Evolutionary conservation across 2,329 filamentous ascomycete species (phyloP).

Genomic region (Bipolaris oryzae): DNA sequence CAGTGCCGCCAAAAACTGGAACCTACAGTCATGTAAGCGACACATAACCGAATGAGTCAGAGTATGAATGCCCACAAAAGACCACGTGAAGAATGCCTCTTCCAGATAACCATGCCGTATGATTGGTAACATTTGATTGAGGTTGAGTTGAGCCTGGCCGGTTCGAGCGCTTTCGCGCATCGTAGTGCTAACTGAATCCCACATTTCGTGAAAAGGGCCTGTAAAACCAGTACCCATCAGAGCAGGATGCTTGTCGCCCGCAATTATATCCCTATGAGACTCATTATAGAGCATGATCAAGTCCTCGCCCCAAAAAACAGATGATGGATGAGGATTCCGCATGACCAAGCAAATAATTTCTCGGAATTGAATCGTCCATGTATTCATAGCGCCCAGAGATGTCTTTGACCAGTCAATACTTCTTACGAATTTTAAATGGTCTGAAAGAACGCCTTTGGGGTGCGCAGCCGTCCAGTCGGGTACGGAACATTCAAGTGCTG

Average conservation of each 20-base stretch:
- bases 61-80: slow-evolving; percentile 29
- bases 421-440: slow-evolving; percentile 47
- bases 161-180: slow-evolving; percentile 39
- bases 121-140: slow-evolving; percentile 40
- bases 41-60: neutral
- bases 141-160: slow-evolving; percentile 33
- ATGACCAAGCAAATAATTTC: slow-evolving; percentile 46
- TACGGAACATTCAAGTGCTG: slow-evolving; percentile 18
- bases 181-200: slow-evolving; percentile 46
- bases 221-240: slow-evolving; percentile 43
- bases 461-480: slow-evolving; percentile 35
- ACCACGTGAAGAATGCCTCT: slow-evolving; percentile 53
- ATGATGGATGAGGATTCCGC: slow-evolving; percentile 38
- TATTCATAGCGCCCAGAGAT: slow-evolving; percentile 54
- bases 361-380: slow-evolving; percentile 57
- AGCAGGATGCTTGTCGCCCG: slow-evolving; percentile 38
- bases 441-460: slow-evolving; percentile 35
- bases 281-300: slow-evolving; percentile 51
- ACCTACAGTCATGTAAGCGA: slow-evolving; percentile 15
- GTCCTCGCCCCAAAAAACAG: slow-evolving; percentile 45
- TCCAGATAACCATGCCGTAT: slow-evolving; percentile 38
- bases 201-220: slow-evolving; percentile 48
- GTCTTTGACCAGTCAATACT: slow-evolving; percentile 57
- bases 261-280: slow-evolving; percentile 43
- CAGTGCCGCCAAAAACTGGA: slow-evolving; percentile 49